phyloP scores from a whole-genome alignment of 495 filamentous ascomycete species.

The Penicillium salamii region DNA sequence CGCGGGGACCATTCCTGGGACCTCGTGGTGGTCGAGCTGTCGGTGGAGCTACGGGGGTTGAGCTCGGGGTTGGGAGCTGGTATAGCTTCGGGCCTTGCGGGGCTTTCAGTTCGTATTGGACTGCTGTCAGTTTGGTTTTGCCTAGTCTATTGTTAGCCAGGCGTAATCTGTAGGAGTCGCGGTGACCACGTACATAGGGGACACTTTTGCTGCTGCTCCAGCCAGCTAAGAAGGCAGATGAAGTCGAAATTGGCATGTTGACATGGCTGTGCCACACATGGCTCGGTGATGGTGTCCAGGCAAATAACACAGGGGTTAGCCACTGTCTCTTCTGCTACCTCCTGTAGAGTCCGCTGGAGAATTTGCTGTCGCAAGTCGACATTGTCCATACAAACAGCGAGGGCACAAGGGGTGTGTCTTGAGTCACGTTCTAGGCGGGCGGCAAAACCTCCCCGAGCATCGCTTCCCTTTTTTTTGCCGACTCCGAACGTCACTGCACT shows the following conservation, averaged over 20 bases:
- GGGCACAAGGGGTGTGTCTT: not conserved
- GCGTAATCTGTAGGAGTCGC: not conserved
- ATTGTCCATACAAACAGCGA: conserved; percentile 36
- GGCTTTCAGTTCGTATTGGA: conserved; percentile 61
- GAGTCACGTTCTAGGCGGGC: conserved; percentile 7
- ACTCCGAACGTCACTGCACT: not conserved
- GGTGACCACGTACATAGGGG: conserved; percentile 61
- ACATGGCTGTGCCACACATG: conserved; percentile 70
- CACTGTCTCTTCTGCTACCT: conserved; percentile 35
- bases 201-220: conserved; percentile 68
- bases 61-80: conserved; percentile 33
- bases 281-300: conserved; percentile 69
- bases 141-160: conserved; percentile 29
- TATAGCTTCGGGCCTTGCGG: conserved; percentile 54
- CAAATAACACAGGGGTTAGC: conserved; percentile 58
- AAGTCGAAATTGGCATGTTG: conserved; percentile 80
- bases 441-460: conserved; percentile 3
- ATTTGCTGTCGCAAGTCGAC: conserved; percentile 41
- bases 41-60: conserved; percentile 4
- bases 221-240: conserved; percentile 78
- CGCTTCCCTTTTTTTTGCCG: conserved; percentile 1
- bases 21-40: conserved; percentile 4
- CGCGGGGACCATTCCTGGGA: conserved; percentile 18
- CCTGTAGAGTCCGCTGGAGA: conserved; percentile 41
- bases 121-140: conserved; percentile 63